Base-by-base conservation (phyloP, 805 yeast genomes). In the Schwanniomyces yamadae region DNA sequence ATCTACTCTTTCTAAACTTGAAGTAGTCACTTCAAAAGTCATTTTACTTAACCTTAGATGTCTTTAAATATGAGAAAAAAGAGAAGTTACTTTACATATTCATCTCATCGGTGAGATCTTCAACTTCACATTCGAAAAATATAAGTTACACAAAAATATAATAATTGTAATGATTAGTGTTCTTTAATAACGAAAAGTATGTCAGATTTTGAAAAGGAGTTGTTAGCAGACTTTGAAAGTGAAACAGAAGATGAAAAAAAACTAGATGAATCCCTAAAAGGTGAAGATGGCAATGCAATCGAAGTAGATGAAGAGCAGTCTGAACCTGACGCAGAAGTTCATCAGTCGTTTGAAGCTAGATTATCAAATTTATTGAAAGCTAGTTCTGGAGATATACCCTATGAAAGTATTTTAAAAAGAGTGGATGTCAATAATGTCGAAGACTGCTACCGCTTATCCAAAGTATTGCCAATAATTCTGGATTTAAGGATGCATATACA, bases 1-100 rank as follows among this genome's bases (percentile, higher is more conserved):
- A 56, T 88, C 96, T 2, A 82, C 91, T 43, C 78, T 74, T 36
- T 65, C 61, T 31, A 87, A 59, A 4, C 66, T 44, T 15, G 59
- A 55, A 24, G 54, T 53, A 38, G 33, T 46, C 26, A 46, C 57
- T 46, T 33, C 39, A 26, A 57, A 45, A 2, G 49, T 28, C 50
- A 45, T 43, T 7, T 12, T 28, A 19, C 19, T 10, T 20, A 25
- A 25, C 3, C 11, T n/a, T 21, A 21, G 7, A 8, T 21, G 23
- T 21, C 10, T 21, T 8, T 21, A 21, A 21, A 10, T 21, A 21
- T 8, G 10, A 21, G 23, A 7, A 8, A 21, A 21, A 21, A 21
- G 10, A 21, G 10, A 8, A 10, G n/a, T 7, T 21, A 10, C 7
- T 21, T 7, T 21, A 21, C 10, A 21, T 21, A 7, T 8, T 21